A percentile compares a stretch with the other conserved stretches of the same genome.
Evolutionary conservation across 2,329 filamentous ascomycete genomes (phyloP).

Genomic region (Hypoxylon sp.): DNA sequence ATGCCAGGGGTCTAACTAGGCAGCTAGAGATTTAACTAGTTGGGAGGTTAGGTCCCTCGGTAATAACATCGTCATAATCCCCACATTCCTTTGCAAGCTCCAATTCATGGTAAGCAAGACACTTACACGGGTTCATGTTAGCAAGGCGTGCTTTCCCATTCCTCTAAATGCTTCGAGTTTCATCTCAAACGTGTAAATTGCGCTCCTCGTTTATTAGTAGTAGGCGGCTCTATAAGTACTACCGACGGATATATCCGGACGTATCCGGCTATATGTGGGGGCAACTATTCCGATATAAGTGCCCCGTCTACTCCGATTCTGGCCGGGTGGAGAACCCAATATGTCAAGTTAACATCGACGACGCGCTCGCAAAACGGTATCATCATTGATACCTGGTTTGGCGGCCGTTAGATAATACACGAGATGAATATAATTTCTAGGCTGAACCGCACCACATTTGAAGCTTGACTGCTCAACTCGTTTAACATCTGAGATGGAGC

Average conservation of each 20-base stretch:
- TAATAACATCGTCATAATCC: too few relatives aligned
- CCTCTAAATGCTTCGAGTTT: too few relatives aligned
- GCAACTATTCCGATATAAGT: constrained; percentile 19
- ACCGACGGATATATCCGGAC: constrained; percentile 19
- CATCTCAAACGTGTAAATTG: background rate
- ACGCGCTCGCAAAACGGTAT: background rate
- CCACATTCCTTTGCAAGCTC: too few relatives aligned
- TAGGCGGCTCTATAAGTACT: background rate
- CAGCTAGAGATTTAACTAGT: too few relatives aligned
- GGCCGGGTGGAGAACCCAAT: constrained; percentile 17
- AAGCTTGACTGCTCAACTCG: background rate
- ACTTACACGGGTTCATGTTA: background rate
- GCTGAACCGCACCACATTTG: background rate
- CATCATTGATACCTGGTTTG: background rate
- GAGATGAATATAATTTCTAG: background rate
- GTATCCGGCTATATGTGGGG: constrained; percentile 29
- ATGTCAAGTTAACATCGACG: background rate
- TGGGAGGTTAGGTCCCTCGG: too few relatives aligned
- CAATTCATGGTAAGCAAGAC: background rate
- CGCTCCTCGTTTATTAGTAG: background rate
- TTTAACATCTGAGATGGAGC: constrained; percentile 44
- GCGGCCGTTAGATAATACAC: background rate
- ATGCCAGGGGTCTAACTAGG: too few relatives aligned
- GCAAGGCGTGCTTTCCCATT: background rate
- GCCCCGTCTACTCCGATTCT: constrained; percentile 30